These are phyloP conservation scores for Breynia disticha DNA, from an alignment of 441 rosid genomes.

Conservation along the genomic window DNA sequence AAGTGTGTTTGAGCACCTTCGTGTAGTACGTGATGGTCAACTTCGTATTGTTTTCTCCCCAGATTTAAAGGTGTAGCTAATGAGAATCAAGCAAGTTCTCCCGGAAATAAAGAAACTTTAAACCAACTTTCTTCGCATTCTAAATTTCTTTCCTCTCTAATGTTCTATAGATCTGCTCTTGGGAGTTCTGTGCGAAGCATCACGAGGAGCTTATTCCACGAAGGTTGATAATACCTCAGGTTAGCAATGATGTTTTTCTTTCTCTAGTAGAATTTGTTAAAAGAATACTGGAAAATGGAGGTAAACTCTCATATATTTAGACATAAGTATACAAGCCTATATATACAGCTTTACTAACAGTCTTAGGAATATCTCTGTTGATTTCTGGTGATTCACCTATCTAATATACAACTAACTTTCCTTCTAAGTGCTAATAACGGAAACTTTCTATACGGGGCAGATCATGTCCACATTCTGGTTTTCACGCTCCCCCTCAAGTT, in stretches of 20 bases:
- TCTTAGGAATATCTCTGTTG: too few species aligned
- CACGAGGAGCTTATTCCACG: slow-evolving; percentile 53
- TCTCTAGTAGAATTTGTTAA: not conserved
- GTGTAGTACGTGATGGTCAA: slow-evolving; percentile 98
- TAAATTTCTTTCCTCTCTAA: not conserved
- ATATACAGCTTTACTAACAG: too few species aligned
- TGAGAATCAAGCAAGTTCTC: not conserved
- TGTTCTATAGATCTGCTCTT: slow-evolving; percentile 37
- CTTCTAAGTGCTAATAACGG: too few species aligned
- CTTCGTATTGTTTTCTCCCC: slow-evolving; percentile 81
- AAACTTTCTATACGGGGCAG: too few species aligned
- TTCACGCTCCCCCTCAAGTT: too few species aligned
- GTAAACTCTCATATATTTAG: too few species aligned
- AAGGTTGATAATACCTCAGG: slow-evolving; percentile 44
- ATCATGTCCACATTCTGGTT: too few species aligned
- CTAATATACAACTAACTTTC: too few species aligned
- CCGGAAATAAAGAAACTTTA: not conserved
- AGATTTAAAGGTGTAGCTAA: slow-evolving; percentile 2
- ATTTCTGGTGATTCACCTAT: too few species aligned
- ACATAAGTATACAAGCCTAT: too few species aligned
- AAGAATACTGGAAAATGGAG: too few species aligned
- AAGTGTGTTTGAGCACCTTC: slow-evolving; percentile 97
- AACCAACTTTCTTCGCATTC: not conserved
- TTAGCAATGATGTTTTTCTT: slow-evolving; percentile 8
- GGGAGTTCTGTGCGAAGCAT: slow-evolving; percentile 50